These are phyloP conservation scores for Fusarium sp. DNA, from an alignment of 2,329 filamentous ascomycete species.

Conservation along the genomic window DNA sequence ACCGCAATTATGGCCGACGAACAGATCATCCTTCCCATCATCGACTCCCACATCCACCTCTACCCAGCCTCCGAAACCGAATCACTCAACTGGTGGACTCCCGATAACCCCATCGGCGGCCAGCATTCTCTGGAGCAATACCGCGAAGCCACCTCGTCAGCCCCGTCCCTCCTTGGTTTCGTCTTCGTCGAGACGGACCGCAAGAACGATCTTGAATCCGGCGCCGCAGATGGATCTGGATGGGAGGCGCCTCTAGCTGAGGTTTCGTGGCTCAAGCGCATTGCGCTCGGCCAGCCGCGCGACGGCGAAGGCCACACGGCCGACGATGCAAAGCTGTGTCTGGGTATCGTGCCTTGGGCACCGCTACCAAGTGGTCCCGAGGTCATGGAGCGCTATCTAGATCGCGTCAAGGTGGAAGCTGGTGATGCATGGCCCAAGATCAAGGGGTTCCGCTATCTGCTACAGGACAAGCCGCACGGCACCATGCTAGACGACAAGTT, in stretches of 20 bases:
- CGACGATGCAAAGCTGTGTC: slow-evolving; percentile 66
- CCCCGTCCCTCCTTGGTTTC: slow-evolving; percentile 74
- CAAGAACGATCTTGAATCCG: slow-evolving; percentile 69
- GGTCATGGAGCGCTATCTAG: slow-evolving; percentile 76
- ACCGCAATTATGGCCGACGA: slow-evolving; percentile 56
- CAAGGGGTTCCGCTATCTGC: slow-evolving; percentile 84
- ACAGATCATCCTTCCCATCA: slow-evolving; percentile 70
- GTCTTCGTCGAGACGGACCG: slow-evolving; percentile 89
- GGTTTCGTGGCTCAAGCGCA: slow-evolving; percentile 76
- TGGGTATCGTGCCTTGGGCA: slow-evolving; percentile 88
- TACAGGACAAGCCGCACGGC: slow-evolving; percentile 82
- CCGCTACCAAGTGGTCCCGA: slow-evolving; percentile 77
- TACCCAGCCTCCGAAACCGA: slow-evolving; percentile 78
- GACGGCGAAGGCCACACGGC: slow-evolving; percentile 70
- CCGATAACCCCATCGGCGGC: slow-evolving; percentile 71
- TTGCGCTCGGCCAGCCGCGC: slow-evolving; percentile 73
- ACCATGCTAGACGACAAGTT: slow-evolving; percentile 76
- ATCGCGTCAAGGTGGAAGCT: slow-evolving; percentile 70
- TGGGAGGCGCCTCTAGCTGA: slow-evolving; percentile 81
- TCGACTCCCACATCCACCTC: slow-evolving; percentile 95
- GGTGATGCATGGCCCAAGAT: slow-evolving; percentile 78
- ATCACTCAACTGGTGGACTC: slow-evolving; percentile 78
- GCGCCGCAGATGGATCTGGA: slow-evolving; percentile 64
- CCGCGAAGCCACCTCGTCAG: slow-evolving; percentile 60
- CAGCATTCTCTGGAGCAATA: slow-evolving; percentile 78